Evolutionary conservation across 1,284 basidiomycete genomes (phyloP), one percentile per base, ranked within the genome.

Genomic region (Rhodotorula sp.): DNA sequence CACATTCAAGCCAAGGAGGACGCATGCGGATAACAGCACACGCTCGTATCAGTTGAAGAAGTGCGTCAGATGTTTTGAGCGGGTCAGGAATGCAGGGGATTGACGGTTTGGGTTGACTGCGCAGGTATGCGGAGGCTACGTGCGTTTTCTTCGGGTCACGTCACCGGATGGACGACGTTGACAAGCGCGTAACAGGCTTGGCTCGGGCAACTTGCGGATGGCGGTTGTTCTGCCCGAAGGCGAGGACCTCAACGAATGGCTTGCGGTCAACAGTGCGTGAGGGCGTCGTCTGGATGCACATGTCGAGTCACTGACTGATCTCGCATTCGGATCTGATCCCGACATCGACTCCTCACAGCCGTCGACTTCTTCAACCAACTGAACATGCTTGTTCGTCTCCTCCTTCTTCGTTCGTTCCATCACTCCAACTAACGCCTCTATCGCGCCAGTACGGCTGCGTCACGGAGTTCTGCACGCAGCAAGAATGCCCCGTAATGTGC

Each of bases 401-500:
- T n/a, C 13, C 24, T 28, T n/a, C 26, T 18, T 46, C 37, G 13
- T 10, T 22, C 16, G 34, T 30, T 1, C 7, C 24, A 24, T 2
- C 11, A n/a, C n/a, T n/a, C n/a, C n/a, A n/a, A 3, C 37, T 13
- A n/a, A 18, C 28, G 10, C 20, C n/a, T 18, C 7, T 26, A 15
- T 3, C n/a, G 4, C 1, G 2, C 3, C 63, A 70, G 71, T 97
- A 96, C 78, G 94, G 94, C 15, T 96, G 93, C 8, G 87, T 97
- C 26, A 94, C 93, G 9, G 94, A 97, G 81, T 97, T 97, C 79
- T 97, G 94, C 80, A 95, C 91, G n/a, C 85, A 89, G 24, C 87
- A 92, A 78, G 91, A 95, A 89, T 99, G 96, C 79, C 93, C 94
- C 10, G 90, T 97, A 75, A 99, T 99, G 96, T 96, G 94, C 78